Evolutionary conservation across 2,329 filamentous ascomycete genomes (phyloP), one percentile per base, ranked within the genome.

Genomic region (Verticillium zaregamsianum): DNA sequence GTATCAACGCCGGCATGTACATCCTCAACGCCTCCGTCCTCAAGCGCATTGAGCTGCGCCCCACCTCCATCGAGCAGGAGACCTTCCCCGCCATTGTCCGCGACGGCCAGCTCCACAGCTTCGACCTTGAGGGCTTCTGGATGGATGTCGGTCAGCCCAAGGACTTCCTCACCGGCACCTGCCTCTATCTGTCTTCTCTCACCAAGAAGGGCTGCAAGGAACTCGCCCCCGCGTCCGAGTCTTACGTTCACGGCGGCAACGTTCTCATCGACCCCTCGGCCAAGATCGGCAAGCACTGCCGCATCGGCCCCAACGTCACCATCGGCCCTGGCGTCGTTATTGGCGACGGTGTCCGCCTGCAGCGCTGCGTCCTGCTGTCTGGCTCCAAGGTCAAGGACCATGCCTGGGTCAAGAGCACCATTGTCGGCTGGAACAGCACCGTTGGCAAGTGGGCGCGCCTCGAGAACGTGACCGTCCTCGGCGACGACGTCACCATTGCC

Each of bases 61-160:
- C 95, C 52, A 98, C 94, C 58, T 97, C 93, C 7, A 99, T 98
- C 74, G 94, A 99, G 81, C 94, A 98, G 81, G 95, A 98, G 82
- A 97, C 93, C 37, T 99, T 99, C 90, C 94, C 94, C 56, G 88
- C 92, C 69, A 95, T 98, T 76, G 91, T 91, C 79, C 88, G 85
- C 71, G 94, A 97, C 71, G 92, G 92, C 67, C 86, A 94, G 78
- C 82, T 98, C 66, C 94, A 98, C 84, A 97, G 92, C 2, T 97
- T 96, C 74, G 94, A 98, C 74, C 87, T 98, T 33, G 93, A 97
- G 68, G 93, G 94, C 69, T 98, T 96, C 87, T 98, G 94, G 94
- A 98, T 98, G 94, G 94, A 98, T 70, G 92, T 99, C 67, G 94
- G 94, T 71, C 94, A 99, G 80, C 94, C 94, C 70, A 99, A 98